Evolutionary conservation across 768 basidiomycete genomes (phyloP).

Genomic region (Daedalea quercina): DNA sequence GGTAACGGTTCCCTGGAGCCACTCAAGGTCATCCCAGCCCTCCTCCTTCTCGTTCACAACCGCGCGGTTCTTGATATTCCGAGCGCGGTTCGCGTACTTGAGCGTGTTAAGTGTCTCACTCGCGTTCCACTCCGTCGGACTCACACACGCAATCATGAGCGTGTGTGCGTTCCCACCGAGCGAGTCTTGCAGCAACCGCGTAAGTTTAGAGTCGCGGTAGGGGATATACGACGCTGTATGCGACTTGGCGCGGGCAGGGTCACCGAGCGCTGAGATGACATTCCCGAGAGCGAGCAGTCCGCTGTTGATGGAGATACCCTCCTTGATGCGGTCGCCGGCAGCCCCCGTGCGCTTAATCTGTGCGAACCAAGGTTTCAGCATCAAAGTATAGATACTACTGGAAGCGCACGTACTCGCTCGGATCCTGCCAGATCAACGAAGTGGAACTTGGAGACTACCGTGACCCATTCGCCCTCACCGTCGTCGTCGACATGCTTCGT

Average conservation of each 20-base stretch:
- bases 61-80: constrained; percentile 95
- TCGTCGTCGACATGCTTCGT: constrained; percentile 30
- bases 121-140: constrained; percentile 92
- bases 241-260: constrained; percentile 82
- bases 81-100: constrained; percentile 95
- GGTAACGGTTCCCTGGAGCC: constrained; percentile 82
- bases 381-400: neutral
- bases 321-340: constrained; percentile 92
- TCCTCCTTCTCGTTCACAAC: constrained; percentile 91
- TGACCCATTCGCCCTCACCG: constrained; percentile 77
- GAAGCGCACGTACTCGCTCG: constrained; percentile 63
- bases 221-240: constrained; percentile 86
- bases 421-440: constrained; percentile 98
- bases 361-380: constrained; percentile 7
- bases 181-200: constrained; percentile 91
- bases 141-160: constrained; percentile 98
- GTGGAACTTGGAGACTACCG: constrained; percentile 92
- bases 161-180: constrained; percentile 97
- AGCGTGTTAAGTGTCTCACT: constrained; percentile 91
- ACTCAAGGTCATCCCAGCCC: constrained; percentile 98
- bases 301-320: constrained; percentile 98
- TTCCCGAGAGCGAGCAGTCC: constrained; percentile 95
- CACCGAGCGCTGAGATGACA: constrained; percentile 95
- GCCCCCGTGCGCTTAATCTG: constrained; percentile 96
- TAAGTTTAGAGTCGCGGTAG: constrained; percentile 98